Base-by-base conservation (phyloP, 192 early-diverging fungal species). In the Phycomyces blakesleeanus region DNA sequence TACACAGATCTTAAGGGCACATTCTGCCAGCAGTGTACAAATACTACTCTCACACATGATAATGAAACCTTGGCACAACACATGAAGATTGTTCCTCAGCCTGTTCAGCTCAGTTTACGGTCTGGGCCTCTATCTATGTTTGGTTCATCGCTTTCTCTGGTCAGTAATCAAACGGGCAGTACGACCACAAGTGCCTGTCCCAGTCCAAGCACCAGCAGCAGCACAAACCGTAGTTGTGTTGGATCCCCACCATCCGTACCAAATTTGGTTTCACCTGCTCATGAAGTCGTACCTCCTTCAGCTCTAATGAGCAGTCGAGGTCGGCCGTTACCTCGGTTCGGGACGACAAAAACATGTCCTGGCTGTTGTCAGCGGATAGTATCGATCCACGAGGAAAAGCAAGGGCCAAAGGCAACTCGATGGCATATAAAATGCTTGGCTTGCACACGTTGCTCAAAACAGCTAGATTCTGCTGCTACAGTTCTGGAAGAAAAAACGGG, bases 341-440 rank as follows among this genome's bases (percentile, higher is more conserved):
- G 71, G 4, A 44, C 39, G 8, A 40, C 51, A 16, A 61, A 57
- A 47, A 40, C 34, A 9, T 73, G 71, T n/a, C 65, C 71, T n/a
- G 71, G 64, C 4, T 73, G 71, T 40, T 25, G 47, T 34, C 47
- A 67, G 21, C 47, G 52, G 9, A 62, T 67, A 4, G 50, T 59
- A 0, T 63, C 59, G 39, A 47, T 73, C 16, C 55, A 67, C 12
- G 71, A 73, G 39, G 71, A 73, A 21, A 63, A 59, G 10, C 66
- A 59, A 42, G 71, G 71, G 0, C 71, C 71, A 4, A 61, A 56
- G 29, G 71, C 71, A 1, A 40, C 71, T 37, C 51, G 59, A 16
- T 73, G 71, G 71, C 71, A 73, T 55, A 60, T 55, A 14, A 56
- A 67, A 22, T 73, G 71, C 47, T 29, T 73, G 5, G 41, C 57